Conservation (phyloP, 352 stramenopile species). For the Pythium graminicola region DNA sequence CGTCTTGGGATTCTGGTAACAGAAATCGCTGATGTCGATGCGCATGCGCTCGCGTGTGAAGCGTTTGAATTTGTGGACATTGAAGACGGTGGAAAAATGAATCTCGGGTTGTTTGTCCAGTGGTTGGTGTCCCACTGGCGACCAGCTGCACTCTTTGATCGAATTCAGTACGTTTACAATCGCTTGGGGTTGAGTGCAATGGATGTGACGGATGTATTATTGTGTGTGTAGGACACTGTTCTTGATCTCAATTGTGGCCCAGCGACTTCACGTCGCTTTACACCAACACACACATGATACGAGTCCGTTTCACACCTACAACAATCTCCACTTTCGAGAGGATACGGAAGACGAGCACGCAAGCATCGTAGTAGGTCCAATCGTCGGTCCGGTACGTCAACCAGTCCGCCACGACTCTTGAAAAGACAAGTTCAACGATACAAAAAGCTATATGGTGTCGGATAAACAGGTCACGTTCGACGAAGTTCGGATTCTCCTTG, state of each 20-base stretch:
- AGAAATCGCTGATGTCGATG: slow-evolving; percentile 35
- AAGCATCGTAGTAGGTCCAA: slow-evolving; percentile 33
- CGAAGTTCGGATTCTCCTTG: slow-evolving; percentile 26
- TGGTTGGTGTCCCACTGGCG: slow-evolving; percentile 66
- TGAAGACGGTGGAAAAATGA: slow-evolving; percentile 68
- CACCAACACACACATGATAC: slow-evolving; percentile 9
- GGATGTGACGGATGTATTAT: background rate
- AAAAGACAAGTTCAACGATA: background rate
- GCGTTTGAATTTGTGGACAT: slow-evolving; percentile 59
- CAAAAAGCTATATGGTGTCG: background rate
- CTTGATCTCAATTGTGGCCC: slow-evolving; percentile 30
- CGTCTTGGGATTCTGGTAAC: slow-evolving; percentile 28
- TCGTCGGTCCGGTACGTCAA: slow-evolving; percentile 29
- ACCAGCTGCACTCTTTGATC: slow-evolving; percentile 46
- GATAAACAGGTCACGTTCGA: background rate
- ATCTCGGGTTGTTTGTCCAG: slow-evolving; percentile 44
- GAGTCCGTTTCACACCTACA: slow-evolving; percentile 29
- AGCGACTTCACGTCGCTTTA: slow-evolving; percentile 29
- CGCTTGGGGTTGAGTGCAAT: background rate
- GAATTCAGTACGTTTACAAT: slow-evolving; percentile 28
- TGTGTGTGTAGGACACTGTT: slow-evolving; percentile 36
- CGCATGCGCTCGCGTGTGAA: slow-evolving; percentile 50
- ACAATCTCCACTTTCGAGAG: slow-evolving; percentile 27
- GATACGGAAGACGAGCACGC: slow-evolving; percentile 18
- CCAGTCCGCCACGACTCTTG: background rate